Conservation (phyloP, 352 stramenopile genomes). For the Globisporangium solare region DNA sequence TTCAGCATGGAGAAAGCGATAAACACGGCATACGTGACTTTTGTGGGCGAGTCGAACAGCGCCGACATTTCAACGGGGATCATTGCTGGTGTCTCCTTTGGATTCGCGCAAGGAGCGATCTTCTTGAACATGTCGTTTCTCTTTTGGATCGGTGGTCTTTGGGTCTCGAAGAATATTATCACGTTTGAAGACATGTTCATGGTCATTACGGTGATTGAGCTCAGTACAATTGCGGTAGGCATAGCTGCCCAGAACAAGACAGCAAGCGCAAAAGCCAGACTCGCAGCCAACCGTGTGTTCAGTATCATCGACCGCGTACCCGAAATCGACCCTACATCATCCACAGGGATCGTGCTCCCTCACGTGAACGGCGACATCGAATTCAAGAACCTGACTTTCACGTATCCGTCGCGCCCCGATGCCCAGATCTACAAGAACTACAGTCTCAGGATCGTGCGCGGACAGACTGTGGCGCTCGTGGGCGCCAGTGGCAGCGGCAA, state of each 20-base stretch:
- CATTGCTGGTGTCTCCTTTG: slow-evolving; percentile 53
- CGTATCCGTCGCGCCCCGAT: slow-evolving; percentile 40
- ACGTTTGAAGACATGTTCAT: slow-evolving; percentile 75
- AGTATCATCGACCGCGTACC: slow-evolving; percentile 25
- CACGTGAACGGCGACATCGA: slow-evolving; percentile 24
- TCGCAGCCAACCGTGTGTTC: slow-evolving; percentile 27
- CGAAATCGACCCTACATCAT: slow-evolving; percentile 19
- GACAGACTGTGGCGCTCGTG: too few species aligned
- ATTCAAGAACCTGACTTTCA: slow-evolving; percentile 32
- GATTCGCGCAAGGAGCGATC: slow-evolving; percentile 65
- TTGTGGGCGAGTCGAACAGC: too few species aligned
- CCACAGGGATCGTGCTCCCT: slow-evolving; percentile 12
- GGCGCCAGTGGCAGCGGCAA: slow-evolving; percentile 85
- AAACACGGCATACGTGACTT: too few species aligned
- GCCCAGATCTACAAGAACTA: slow-evolving; percentile 61
- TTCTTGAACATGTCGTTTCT: slow-evolving; percentile 65
- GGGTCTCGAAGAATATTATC: slow-evolving; percentile 45
- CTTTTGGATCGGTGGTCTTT: slow-evolving; percentile 67
- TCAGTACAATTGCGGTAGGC: slow-evolving; percentile 31
- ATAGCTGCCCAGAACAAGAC: slow-evolving; percentile 16
- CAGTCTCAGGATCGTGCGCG: slow-evolving; percentile 46
- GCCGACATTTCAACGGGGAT: too few species aligned
- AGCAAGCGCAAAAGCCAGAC: slow-evolving; percentile 23
- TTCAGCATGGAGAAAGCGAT: slow-evolving; percentile 52
- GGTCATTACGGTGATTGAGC: slow-evolving; percentile 65